Evolutionary conservation across 2,329 filamentous ascomycete genomes (phyloP).

Genomic region (Diaporthe citriasiana): DNA sequence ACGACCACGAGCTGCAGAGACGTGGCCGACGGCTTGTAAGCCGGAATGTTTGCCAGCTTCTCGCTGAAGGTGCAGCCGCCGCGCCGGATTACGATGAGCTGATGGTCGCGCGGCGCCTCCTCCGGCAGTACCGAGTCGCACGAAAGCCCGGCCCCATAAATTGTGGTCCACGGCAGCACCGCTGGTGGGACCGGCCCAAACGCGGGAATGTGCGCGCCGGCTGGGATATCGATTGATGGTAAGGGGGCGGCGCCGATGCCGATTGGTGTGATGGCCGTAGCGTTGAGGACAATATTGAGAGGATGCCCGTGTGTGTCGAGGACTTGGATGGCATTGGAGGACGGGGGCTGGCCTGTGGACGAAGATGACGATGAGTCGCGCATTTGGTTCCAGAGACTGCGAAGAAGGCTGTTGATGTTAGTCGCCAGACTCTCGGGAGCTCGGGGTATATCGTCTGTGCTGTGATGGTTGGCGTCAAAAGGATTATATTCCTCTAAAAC

Average conservation of each 20-base stretch:
- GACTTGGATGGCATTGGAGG: constrained; percentile 13
- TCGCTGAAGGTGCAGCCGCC: constrained; percentile 87
- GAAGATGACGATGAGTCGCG: constrained; percentile 43
- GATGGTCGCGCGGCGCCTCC: constrained; percentile 68
- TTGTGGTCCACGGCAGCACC: constrained; percentile 75
- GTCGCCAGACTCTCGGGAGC: constrained; percentile 34
- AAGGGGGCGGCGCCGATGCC: constrained; percentile 65
- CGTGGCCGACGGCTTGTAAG: constrained; percentile 72
- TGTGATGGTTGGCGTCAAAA: constrained; percentile 2
- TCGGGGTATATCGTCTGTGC: constrained; percentile 3
- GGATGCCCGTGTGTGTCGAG: constrained; percentile 40
- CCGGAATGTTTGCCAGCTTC: constrained; percentile 89
- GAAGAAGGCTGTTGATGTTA: constrained; percentile 40
- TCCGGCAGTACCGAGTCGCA: constrained; percentile 73
- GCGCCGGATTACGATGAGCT: constrained; percentile 85
- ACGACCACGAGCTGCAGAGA: constrained; percentile 86
- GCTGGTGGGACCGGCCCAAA: constrained; percentile 52
- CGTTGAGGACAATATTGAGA: constrained; percentile 53
- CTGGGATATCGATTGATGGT: constrained; percentile 57
- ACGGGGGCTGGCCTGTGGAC: constrained; percentile 40
- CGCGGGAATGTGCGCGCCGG: constrained; percentile 50
- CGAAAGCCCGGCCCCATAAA: constrained; percentile 79
- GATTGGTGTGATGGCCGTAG: constrained; percentile 53
- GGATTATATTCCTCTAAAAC: constrained; percentile 21
- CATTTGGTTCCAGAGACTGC: constrained; percentile 52